phyloP scores from a whole-genome alignment of 495 filamentous ascomycete species.

The Apodospora peruviana region DNA sequence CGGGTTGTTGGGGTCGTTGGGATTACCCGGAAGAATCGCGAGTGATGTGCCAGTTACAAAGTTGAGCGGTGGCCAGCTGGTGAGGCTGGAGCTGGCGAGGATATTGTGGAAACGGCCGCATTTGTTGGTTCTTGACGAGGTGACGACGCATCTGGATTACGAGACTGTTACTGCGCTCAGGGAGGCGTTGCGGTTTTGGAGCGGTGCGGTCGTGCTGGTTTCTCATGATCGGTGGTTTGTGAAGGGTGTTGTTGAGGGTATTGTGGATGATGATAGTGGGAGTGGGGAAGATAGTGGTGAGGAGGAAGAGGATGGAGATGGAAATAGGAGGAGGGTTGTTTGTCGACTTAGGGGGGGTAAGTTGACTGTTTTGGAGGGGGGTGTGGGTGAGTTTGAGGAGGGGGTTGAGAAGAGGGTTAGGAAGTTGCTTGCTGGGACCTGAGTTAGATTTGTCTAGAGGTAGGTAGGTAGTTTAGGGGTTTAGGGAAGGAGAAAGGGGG shows the following conservation, averaged over 20 bases:
- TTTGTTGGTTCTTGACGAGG: slow-evolving; percentile 73
- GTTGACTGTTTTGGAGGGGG: slow-evolving; percentile 50
- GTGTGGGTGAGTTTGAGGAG: slow-evolving; percentile 60
- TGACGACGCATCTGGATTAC: slow-evolving; percentile 80
- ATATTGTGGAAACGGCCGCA: slow-evolving; percentile 64
- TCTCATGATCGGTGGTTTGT: slow-evolving; percentile 76
- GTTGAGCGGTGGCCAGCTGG: slow-evolving; percentile 72
- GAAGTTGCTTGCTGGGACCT: slow-evolving; percentile 31
- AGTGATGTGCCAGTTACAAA: slow-evolving; percentile 63
- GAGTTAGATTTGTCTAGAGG: neutral
- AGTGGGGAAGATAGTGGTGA: slow-evolving; percentile 36
- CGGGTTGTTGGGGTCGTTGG: slow-evolving; percentile 56
- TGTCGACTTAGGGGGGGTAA: slow-evolving; percentile 54
- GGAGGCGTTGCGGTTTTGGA: slow-evolving; percentile 57
- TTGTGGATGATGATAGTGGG: slow-evolving; percentile 44
- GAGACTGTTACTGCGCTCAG: slow-evolving; percentile 67
- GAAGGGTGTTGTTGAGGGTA: slow-evolving; percentile 61
- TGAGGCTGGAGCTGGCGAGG: slow-evolving; percentile 67
- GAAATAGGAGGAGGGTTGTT: slow-evolving; percentile 46
- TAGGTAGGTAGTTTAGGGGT: neutral
- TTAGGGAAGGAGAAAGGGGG: no score
- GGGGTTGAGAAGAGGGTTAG: slow-evolving; percentile 55
- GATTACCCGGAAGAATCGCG: slow-evolving; percentile 58
- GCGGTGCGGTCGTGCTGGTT: slow-evolving; percentile 66
- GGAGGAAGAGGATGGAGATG: slow-evolving; percentile 34